Percentiles rank a stretch among this genome's conserved stretches.
Evolutionary conservation across 139 green algal species (phyloP).

Genomic region (Diplosphaera chodatii): DNA sequence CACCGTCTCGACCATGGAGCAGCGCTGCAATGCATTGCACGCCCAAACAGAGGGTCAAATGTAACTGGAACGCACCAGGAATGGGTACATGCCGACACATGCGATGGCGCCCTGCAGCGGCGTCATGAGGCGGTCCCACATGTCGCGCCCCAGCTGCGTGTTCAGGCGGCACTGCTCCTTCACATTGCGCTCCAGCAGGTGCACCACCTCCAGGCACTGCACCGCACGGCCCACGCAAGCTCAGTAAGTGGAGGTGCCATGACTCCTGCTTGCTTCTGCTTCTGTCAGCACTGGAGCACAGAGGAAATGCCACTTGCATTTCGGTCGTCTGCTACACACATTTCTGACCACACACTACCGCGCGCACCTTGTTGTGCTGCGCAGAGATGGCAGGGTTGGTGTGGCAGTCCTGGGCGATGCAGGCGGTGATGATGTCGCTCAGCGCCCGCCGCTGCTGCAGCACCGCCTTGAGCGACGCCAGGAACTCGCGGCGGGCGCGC

Average conservation of each 20-base stretch:
- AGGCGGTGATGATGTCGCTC: background rate
- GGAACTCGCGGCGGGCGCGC: background rate
- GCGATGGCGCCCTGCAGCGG: background rate
- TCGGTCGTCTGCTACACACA: no score
- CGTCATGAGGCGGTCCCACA: background rate
- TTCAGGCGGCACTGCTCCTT: background rate
- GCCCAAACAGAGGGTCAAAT: no score
- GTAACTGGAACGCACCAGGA: background rate
- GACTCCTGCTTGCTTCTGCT: no score
- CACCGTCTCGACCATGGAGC: no score
- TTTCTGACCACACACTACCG: no score
- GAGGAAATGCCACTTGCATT: no score
- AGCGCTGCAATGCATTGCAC: no score
- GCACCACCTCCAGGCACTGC: background rate
- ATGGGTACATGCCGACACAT: background rate
- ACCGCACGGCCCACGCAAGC: no score
- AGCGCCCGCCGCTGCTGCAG: background rate
- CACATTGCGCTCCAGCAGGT: background rate
- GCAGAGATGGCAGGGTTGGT: background rate
- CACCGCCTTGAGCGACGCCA: background rate
- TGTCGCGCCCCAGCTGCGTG: background rate
- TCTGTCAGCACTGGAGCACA: no score
- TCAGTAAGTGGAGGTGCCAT: no score
- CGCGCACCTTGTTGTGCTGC: background rate
- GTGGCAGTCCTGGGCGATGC: background rate